Evolutionary conservation across 2,329 filamentous ascomycete species (phyloP), one percentile per base, ranked within the genome.

Genomic region (Fusarium lateritium): DNA sequence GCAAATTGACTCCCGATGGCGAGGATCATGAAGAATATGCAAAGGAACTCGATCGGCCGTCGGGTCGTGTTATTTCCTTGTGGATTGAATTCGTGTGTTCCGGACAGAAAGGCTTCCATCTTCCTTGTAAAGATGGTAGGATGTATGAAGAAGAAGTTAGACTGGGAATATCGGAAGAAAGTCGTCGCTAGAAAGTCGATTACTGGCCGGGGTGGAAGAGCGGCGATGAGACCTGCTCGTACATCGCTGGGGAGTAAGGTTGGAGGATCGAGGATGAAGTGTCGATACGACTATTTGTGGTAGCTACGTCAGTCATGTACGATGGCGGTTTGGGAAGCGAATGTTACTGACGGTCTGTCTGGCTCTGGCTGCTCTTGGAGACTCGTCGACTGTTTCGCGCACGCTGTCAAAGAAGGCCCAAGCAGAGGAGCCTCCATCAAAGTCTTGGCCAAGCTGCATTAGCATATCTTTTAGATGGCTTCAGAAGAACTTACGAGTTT

Each of bases 1-100:
- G 54, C 54, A 15, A 33, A 49, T 26, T 57, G 54, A 15, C 44
- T 57, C 5, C 54, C 54, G 15, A 57, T 42, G 43, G 45, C 54
- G 3, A 50, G 28, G n/a, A 57, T 43, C 45, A 50, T 49, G 19
- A 50, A 57, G 33, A 57, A n/a, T 9, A 57, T 39, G 34, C 44
- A 49, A 17, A 50, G 33, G 10, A 57, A 57, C 21, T 50, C 54
- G 33, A 49, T 43, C 6, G 51, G 34, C 2, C 34, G 34, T 7
- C 34, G 34, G 34, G 34, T 36, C 17, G 34, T 36, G 34, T 36
- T 36, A 10, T 36, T 36, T 36, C 34, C 34, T 36, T 36, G 34
- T 9, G 34, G 34, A 8, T 36, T 17, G 15, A 36, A 36, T 15
- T 36, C 34, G 15, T 36, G 34, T 7, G 14, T 36, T 36, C 34